Percentiles rank a stretch among this genome's conserved stretches.
These are phyloP conservation scores for Hymenoscyphus linearis DNA, from an alignment of 2,329 filamentous ascomycete species.

Conservation along the genomic window DNA sequence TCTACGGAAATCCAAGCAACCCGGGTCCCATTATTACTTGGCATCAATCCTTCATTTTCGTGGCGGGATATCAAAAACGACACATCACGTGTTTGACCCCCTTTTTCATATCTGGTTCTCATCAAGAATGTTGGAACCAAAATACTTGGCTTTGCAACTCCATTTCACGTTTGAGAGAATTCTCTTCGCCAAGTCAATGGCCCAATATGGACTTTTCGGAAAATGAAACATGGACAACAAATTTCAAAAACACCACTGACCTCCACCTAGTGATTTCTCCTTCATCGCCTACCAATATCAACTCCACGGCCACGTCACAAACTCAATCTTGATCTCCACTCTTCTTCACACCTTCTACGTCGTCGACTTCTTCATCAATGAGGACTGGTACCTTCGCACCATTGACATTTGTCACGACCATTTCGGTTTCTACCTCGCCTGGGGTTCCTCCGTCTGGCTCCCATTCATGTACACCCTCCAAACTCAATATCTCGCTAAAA, in stretches of 20 bases:
- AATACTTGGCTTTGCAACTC: background rate
- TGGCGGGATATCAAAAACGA: background rate
- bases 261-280: slow-evolving; percentile 32
- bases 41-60: background rate
- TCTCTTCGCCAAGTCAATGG: background rate
- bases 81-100: background rate
- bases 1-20: background rate
- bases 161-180: background rate
- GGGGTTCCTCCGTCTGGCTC: slow-evolving; percentile 42
- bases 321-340: slow-evolving; percentile 39
- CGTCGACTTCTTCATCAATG: slow-evolving; percentile 45
- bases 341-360: slow-evolving; percentile 42
- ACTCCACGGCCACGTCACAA: slow-evolving; percentile 36
- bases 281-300: slow-evolving; percentile 39
- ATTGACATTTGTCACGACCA: slow-evolving; percentile 40
- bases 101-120: background rate
- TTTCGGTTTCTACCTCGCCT: slow-evolving; percentile 38
- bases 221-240: background rate
- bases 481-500: slow-evolving; percentile 40
- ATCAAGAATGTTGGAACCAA: background rate
- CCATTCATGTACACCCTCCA: slow-evolving; percentile 44
- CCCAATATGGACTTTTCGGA: background rate
- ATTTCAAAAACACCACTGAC: background rate
- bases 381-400: slow-evolving; percentile 43
- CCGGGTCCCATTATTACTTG: background rate